A percentile compares a stretch with the other conserved stretches of the same genome.
phyloP scores from a whole-genome alignment of 2,329 filamentous ascomycete genomes.

The Xylariaceae sp. region DNA sequence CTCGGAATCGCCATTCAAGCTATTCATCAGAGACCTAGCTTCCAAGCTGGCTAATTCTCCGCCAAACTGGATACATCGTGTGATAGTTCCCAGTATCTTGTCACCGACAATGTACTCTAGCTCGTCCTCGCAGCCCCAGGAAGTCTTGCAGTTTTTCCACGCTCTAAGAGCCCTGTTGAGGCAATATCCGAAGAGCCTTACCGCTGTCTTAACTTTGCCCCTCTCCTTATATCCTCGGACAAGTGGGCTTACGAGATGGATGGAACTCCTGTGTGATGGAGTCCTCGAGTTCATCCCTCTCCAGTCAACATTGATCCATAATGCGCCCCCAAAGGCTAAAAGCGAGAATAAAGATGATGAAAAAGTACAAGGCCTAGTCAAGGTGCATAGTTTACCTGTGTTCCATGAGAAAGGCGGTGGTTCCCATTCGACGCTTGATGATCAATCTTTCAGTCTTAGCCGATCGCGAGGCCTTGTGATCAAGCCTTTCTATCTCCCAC shows the following conservation, averaged over 20 bases:
- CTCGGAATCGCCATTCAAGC: slow-evolving; percentile 52
- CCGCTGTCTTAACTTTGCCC: slow-evolving; percentile 72
- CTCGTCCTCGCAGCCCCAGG: slow-evolving; percentile 62
- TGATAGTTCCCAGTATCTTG: slow-evolving; percentile 80
- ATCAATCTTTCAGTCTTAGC: slow-evolving; percentile 87
- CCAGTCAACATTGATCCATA: slow-evolving; percentile 50
- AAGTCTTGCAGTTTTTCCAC: slow-evolving; percentile 78
- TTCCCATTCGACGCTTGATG: slow-evolving; percentile 68
- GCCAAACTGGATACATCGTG: slow-evolving; percentile 65
- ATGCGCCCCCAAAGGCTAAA: slow-evolving; percentile 51
- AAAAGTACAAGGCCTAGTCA: slow-evolving; percentile 79
- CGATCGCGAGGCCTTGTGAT: slow-evolving; percentile 76
- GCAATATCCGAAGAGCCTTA: slow-evolving; percentile 60
- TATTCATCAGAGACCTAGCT: slow-evolving; percentile 58
- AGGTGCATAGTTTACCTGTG: slow-evolving; percentile 76
- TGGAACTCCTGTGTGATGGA: slow-evolving; percentile 79
- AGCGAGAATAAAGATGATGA: slow-evolving; percentile 57
- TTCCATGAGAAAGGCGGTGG: slow-evolving; percentile 87
- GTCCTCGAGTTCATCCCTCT: slow-evolving; percentile 80
- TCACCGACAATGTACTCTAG: slow-evolving; percentile 81
- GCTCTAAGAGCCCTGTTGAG: slow-evolving; percentile 71
- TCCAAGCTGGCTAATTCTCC: slow-evolving; percentile 54
- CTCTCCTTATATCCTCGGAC: slow-evolving; percentile 73
- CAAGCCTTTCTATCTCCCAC: slow-evolving; percentile 83
- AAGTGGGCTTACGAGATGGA: slow-evolving; percentile 76